Base-by-base conservation (phyloP, 208 protist genomes). In the Wallacemonas sp. region DNA sequence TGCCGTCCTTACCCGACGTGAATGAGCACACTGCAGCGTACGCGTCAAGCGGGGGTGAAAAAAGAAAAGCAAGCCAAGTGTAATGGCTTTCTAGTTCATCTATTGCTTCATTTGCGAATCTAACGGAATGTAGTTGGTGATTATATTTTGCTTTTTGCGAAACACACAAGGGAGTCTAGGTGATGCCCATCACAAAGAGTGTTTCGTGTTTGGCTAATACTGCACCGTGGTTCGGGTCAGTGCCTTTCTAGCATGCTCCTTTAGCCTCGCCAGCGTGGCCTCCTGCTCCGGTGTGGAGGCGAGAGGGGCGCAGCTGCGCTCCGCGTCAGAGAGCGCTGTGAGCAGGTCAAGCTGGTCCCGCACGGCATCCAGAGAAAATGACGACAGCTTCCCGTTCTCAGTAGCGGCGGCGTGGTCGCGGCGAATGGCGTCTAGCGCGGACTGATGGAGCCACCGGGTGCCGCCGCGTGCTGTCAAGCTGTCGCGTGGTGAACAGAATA, bases 381-480 rank as follows among this genome's bases (percentile, higher is more conserved):
- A 12, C 10, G 50, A 8, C 3, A 6, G 12, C 5, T 15, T 15
- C 30, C 5, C 19, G 33, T 5, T 13, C 17, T 17, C 13, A 8
- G 26, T 32, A n/a, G 4, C 29, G 3, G 12, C 30, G 32, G 30
- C 13, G 32, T 32, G 50, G 6, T 57, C 50, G 9, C 12, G 19
- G 50, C 50, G 50, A n/a, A 57, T 57, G 50, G 30, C 38, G 3
- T 57, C 50, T 24, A 57, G 32, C 12, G 50, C 50, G 6, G 50
- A 57, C 30, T 37, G 15, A n/a, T 57, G 24, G 13, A 57, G 50
- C 50, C 50, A 57, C 30, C 24, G 50, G 17, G 50, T 24, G 30
- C 50, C n/a, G n/a, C 30, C 8, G 4, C 30, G 50, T 21, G 5
- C 17, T 0, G 12, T 17, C 6, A 13, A 4, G 5, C n/a, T 26